Evolutionary conservation across 1,284 basidiomycete genomes (phyloP).

Genomic region (Papiliotrema terrestris): DNA sequence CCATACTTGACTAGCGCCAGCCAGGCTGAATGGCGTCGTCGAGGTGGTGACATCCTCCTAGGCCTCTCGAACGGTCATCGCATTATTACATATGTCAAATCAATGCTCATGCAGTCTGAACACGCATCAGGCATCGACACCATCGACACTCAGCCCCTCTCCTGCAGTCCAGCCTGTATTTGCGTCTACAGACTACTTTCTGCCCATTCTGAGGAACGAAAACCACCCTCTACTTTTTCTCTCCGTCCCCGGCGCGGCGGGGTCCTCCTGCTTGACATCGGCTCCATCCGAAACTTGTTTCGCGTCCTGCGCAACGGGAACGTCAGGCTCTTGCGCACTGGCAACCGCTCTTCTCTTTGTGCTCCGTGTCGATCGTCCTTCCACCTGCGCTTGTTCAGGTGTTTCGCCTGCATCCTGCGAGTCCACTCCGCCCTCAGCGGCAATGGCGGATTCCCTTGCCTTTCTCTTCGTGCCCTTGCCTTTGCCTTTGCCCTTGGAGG

Average conservation of each 20-base stretch:
- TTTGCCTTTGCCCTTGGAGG: not conserved
- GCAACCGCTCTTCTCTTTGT: conserved; percentile 20
- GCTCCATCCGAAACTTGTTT: not conserved
- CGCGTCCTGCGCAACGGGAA: conserved; percentile 3
- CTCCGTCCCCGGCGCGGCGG: not conserved
- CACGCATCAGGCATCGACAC: too few species aligned
- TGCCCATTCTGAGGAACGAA: not conserved
- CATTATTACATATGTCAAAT: too few species aligned
- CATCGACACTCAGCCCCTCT: too few species aligned
- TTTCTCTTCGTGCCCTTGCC: not conserved
- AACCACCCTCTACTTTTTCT: not conserved
- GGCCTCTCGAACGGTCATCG: too few species aligned
- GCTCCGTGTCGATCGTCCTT: conserved; percentile 12
- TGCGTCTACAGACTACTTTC: not conserved
- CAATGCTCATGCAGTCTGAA: too few species aligned
- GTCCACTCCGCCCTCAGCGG: not conserved
- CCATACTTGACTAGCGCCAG: too few species aligned
- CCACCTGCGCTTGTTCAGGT: not conserved
- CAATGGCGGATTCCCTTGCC: not conserved
- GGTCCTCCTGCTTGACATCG: not conserved
- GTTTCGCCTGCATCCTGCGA: not conserved
- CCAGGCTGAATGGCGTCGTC: too few species aligned
- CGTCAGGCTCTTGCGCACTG: conserved; percentile 8
- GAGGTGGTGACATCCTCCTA: too few species aligned
- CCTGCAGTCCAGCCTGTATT: too few species aligned